Conservation (phyloP, 345 rosid genomes). For the Pistacia atlantica region DNA sequence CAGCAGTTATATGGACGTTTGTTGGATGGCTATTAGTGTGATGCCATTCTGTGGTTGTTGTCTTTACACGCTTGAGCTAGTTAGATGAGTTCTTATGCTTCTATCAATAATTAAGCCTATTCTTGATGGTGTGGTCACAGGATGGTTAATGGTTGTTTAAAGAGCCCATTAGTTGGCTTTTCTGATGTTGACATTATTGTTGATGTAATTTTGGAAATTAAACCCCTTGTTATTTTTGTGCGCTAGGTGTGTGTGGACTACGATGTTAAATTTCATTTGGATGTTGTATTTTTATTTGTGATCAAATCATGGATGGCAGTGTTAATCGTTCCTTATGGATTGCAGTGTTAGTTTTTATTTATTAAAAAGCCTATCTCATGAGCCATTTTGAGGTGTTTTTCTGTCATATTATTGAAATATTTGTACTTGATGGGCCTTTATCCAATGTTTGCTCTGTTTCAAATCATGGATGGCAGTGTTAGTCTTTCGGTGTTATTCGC, state of each 20-base stretch:
- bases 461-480: no score
- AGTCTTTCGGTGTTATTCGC: no score
- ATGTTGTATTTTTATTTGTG: background rate
- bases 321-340: background rate
- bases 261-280: background rate
- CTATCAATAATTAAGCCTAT: background rate
- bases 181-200: background rate
- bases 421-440: background rate
- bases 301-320: background rate
- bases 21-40: conserved; percentile 18
- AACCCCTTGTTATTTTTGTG: background rate
- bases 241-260: background rate
- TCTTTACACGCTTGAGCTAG: background rate
- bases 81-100: conserved; percentile 18
- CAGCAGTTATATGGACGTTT: conserved; percentile 4
- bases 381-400: background rate
- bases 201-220: background rate
- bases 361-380: background rate
- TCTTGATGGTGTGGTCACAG: background rate
- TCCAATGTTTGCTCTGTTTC: background rate
- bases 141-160: conserved; percentile 8
- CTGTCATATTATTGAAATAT: background rate
- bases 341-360: background rate
- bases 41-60: conserved; percentile 14
- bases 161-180: conserved; percentile 2